Evolutionary conservation across 305 asterid genomes (phyloP).

Genomic region (Petunia hybrid): DNA sequence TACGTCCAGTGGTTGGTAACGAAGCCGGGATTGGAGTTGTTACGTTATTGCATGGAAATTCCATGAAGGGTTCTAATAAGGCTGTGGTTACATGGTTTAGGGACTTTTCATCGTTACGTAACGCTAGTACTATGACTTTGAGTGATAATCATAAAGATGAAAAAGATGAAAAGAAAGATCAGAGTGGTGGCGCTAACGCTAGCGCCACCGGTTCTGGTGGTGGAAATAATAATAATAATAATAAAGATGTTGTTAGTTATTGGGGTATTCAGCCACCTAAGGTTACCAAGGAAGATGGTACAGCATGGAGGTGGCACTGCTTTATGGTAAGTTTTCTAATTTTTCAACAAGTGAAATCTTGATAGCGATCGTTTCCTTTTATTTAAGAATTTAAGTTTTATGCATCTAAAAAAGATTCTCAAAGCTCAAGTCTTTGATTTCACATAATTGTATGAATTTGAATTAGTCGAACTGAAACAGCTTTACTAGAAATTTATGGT

Average conservation of each 20-base stretch:
- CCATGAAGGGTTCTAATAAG: slow-evolving; percentile 36
- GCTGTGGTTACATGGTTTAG: slow-evolving; percentile 41
- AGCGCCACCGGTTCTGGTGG: slow-evolving; percentile 3
- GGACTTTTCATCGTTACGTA: slow-evolving; percentile 39
- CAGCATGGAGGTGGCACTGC: slow-evolving; percentile 73
- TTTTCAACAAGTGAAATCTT: too few species aligned
- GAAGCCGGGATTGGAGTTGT: slow-evolving; percentile 35
- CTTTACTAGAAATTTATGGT: too few species aligned
- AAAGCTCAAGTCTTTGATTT: too few species aligned
- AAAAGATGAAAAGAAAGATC: slow-evolving; percentile 30
- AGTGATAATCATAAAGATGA: slow-evolving; percentile 45
- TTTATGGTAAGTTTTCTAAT: slow-evolving; percentile 55
- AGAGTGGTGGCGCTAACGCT: slow-evolving; percentile 26
- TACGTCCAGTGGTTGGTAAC: slow-evolving; percentile 28
- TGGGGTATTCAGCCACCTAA: slow-evolving; percentile 73
- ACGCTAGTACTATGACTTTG: slow-evolving; percentile 53
- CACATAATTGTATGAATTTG: too few species aligned
- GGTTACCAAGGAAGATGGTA: slow-evolving; percentile 66
- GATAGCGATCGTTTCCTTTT: too few species aligned
- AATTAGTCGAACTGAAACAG: too few species aligned
- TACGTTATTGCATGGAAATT: slow-evolving; percentile 25
- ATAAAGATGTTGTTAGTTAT: slow-evolving; percentile 50
- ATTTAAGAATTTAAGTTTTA: too few species aligned
- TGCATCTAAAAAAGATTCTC: too few species aligned
- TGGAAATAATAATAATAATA: slow-evolving; percentile 25